Evolutionary conservation across 1,284 basidiomycete genomes (phyloP).

Genomic region (Porphyrellus sp.): DNA sequence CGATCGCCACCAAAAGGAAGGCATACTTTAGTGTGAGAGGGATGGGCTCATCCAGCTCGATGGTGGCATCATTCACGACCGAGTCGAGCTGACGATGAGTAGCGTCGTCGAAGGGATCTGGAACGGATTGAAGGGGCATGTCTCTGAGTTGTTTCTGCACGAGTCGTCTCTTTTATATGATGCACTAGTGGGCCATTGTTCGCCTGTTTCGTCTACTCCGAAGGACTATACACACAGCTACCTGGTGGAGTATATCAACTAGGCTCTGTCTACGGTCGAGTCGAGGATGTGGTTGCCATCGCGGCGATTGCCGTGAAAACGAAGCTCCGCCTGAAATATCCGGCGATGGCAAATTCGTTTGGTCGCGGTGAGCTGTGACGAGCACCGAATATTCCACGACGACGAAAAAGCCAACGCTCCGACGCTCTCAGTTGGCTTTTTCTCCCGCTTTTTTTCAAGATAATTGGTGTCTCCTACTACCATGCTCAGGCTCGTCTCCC

Average conservation of each 20-base stretch:
- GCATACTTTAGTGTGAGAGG: neutral
- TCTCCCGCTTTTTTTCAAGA: constrained; percentile 2
- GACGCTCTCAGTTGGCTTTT: constrained; percentile 21
- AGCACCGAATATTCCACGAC: constrained; percentile 24
- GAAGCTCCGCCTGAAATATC: constrained; percentile 26
- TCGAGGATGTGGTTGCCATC: no score
- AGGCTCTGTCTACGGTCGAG: no score
- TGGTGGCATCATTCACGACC: neutral
- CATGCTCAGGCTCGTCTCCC: constrained; percentile 67
- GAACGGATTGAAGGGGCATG: neutral
- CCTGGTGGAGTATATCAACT: no score
- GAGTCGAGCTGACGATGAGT: neutral
- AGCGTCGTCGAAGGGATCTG: neutral
- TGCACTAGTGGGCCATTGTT: neutral
- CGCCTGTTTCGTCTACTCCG: neutral
- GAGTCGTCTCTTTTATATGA: no score
- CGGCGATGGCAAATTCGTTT: constrained; percentile 16
- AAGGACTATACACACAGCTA: neutral
- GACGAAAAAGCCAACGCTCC: constrained; percentile 16
- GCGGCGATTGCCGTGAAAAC: constrained; percentile 18
- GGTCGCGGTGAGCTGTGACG: constrained; percentile 28
- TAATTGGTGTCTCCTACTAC: constrained; percentile 22
- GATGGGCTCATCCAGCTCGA: no score
- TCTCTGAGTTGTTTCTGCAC: neutral
- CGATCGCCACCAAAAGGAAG: neutral